Evolutionary conservation across 1,139 yeast species (phyloP), one percentile per base, ranked within the genome.

Genomic region (Suhomyces choctaworum): DNA sequence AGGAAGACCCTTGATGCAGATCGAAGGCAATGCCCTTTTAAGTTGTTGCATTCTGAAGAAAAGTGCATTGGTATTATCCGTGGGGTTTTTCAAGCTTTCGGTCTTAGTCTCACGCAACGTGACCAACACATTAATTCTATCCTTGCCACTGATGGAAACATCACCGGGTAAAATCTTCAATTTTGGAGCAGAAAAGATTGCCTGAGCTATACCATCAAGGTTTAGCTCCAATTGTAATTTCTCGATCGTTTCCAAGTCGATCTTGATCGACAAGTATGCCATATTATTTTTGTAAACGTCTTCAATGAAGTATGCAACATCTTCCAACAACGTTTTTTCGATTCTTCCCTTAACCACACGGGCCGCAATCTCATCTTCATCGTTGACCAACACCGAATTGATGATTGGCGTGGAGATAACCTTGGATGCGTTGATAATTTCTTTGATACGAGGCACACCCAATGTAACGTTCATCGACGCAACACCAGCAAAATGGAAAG

Each of bases 401-500:
- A 94, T 92, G 56, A 94, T 94, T 1, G 99, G 99, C 2, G 98
- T 94, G 4, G 96, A 87, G 51, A 94, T 94, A 11, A 80, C 79
- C 60, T 94, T 94, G 13, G 97, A 87, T 1, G 98, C 99, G 62
- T 92, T 94, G 58, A 92, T 92, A 58, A 92, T 92, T 72, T 92
- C 99, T 65, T 92, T 92, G 57, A 92, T 92, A 76, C 98, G 96
- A 25, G 98, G 98, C 31, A 92, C 98, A 78, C 98, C 98, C 50
- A 92, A 76, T 0, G 98, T 92, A 48, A 92, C 96, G 69, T 92
- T 92, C 98, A 92, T 92, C 31, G 96, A 86, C 21, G 98, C 98
- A 41, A 92, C 98, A 73, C 98, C 98, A 52, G 98, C 98, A 73
- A 92, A 92, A 71, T 92, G 98, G 87, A 92, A 92, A 55, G 98